A percentile compares a stretch with the other conserved stretches of the same genome.
These are phyloP conservation scores for Colletotrichum noveboracense DNA, from an alignment of 2,329 filamentous ascomycete species.

Conservation along the genomic window DNA sequence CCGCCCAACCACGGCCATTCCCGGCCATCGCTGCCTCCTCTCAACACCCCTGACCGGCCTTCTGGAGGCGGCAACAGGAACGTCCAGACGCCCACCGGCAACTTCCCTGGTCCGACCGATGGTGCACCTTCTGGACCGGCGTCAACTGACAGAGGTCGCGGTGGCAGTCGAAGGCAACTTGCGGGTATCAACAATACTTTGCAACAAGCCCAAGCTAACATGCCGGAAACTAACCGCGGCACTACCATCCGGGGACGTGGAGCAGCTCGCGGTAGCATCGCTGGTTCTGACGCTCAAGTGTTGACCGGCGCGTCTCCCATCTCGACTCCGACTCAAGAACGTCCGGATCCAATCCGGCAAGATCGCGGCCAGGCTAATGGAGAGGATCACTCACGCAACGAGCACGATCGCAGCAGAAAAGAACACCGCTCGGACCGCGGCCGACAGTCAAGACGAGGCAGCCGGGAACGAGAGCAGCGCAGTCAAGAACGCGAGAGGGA, in stretches of 20 bases:
- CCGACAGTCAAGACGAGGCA: slow-evolving; percentile 42
- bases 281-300: slow-evolving; percentile 61
- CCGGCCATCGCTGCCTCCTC: slow-evolving; percentile 34
- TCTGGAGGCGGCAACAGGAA: not conserved
- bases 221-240: slow-evolving; percentile 39
- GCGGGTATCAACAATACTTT: slow-evolving; percentile 65
- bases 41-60: slow-evolving; percentile 35
- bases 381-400: slow-evolving; percentile 41
- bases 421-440: slow-evolving; percentile 47
- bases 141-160: slow-evolving; percentile 42
- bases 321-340: slow-evolving; percentile 54
- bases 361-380: slow-evolving; percentile 37
- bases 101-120: slow-evolving; percentile 2
- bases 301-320: slow-evolving; percentile 59
- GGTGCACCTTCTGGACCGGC: slow-evolving; percentile 28
- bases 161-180: slow-evolving; percentile 50
- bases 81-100: slow-evolving; percentile 11
- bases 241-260: slow-evolving; percentile 37
- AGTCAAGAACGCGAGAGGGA: slow-evolving; percentile 53
- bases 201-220: slow-evolving; percentile 54
- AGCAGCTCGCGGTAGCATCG: slow-evolving; percentile 48
- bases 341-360: slow-evolving; percentile 48
- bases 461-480: slow-evolving; percentile 48
- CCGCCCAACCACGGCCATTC: slow-evolving; percentile 28
- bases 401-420: slow-evolving; percentile 49